Percentiles rank a stretch among this genome's conserved stretches.
Conservation (phyloP, 495 filamentous ascomycete species). For the Penicillium lagena region DNA sequence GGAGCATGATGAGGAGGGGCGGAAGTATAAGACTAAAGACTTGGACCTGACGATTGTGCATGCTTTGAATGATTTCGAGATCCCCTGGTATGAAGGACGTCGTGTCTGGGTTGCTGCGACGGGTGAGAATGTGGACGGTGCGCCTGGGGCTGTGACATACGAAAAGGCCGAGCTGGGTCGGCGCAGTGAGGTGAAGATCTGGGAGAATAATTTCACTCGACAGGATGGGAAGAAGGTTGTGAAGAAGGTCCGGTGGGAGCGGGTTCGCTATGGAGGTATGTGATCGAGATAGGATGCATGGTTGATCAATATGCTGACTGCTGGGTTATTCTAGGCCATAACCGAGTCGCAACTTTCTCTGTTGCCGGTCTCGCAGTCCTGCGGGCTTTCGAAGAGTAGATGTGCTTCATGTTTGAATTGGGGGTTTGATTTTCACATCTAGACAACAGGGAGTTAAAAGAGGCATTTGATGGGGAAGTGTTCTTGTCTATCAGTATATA, state of each 20-base stretch:
- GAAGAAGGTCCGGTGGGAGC: slow-evolving; percentile 43
- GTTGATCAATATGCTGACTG: background rate
- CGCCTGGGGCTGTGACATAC: slow-evolving; percentile 42
- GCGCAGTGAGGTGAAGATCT: slow-evolving; percentile 28
- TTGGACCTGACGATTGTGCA: slow-evolving; percentile 70
- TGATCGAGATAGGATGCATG: background rate
- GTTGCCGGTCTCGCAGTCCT: slow-evolving; percentile 55
- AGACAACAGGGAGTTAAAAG: too few relatives aligned
- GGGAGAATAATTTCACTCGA: slow-evolving; percentile 25
- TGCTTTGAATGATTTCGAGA: slow-evolving; percentile 68
- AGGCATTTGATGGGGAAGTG: too few relatives aligned
- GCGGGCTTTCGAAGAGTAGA: slow-evolving; percentile 51
- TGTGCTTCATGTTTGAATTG: too few relatives aligned
- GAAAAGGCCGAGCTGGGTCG: slow-evolving; percentile 22
- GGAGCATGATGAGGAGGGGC: slow-evolving; percentile 10
- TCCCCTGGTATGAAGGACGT: slow-evolving; percentile 53
- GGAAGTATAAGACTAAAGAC: slow-evolving; percentile 37
- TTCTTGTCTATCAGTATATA: too few relatives aligned
- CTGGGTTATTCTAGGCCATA: slow-evolving; percentile 30
- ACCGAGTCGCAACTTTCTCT: slow-evolving; percentile 44
- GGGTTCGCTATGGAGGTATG: slow-evolving; percentile 42
- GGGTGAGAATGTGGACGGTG: slow-evolving; percentile 40
- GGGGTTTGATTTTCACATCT: too few relatives aligned
- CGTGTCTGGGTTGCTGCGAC: slow-evolving; percentile 46
- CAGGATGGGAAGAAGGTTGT: slow-evolving; percentile 28